phyloP scores from a whole-genome alignment of 192 early-diverging fungal genomes.

The Coemansia sp. region DNA sequence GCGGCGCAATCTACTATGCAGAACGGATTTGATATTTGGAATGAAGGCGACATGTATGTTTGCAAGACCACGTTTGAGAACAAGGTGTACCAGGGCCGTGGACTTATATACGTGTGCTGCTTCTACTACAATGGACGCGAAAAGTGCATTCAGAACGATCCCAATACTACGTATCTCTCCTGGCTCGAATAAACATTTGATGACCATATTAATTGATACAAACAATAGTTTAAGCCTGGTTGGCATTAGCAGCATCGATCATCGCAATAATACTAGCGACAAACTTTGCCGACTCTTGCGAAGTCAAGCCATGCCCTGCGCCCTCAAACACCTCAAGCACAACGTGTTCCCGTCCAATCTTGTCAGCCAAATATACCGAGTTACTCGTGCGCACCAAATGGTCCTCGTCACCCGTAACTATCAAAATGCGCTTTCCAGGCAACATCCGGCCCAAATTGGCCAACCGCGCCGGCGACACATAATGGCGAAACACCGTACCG shows the following conservation, averaged over 20 bases:
- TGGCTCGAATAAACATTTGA: not conserved
- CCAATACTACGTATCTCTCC: not conserved
- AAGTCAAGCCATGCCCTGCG: conserved; percentile 35
- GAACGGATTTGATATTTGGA: not conserved
- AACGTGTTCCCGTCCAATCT: conserved; percentile 38
- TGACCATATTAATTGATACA: no score
- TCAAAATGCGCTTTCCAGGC: conserved; percentile 42
- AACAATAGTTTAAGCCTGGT: not conserved
- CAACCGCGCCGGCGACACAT: conserved; percentile 37
- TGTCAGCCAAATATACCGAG: conserved; percentile 39
- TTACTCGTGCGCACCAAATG: conserved; percentile 44
- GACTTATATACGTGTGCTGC: not conserved
- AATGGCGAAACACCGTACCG: conserved; percentile 44
- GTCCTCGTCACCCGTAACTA: conserved; percentile 46
- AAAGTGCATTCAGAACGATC: not conserved
- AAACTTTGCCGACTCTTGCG: conserved; percentile 30
- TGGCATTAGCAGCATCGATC: conserved; percentile 14
- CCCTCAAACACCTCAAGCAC: conserved; percentile 36
- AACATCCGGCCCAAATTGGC: conserved; percentile 22
- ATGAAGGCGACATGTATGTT: not conserved
- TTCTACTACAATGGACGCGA: not conserved
- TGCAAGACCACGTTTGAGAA: not conserved
- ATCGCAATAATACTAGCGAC: conserved; percentile 26
- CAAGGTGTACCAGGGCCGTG: not conserved
- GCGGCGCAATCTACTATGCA: not conserved